A percentile compares a stretch with the other conserved stretches of the same genome.
These are phyloP conservation scores for Sanghuangporus weigelae DNA, from an alignment of 1,284 basidiomycete species.

Conservation along the genomic window DNA sequence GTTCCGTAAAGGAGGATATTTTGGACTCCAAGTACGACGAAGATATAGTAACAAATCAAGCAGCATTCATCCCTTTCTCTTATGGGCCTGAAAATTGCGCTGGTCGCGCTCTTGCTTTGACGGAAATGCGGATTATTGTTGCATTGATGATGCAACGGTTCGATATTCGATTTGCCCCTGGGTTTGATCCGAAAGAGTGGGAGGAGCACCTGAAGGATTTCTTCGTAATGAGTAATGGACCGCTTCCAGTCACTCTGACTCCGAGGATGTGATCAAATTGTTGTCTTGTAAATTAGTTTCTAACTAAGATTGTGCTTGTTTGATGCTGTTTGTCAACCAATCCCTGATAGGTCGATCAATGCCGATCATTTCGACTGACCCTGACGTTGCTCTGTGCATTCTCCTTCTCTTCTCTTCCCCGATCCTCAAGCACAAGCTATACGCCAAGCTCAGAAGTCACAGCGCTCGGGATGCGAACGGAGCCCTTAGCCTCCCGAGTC, in stretches of 20 bases:
- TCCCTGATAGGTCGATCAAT: too few relatives aligned
- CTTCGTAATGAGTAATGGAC: slow-evolving; percentile 5
- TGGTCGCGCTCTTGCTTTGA: slow-evolving; percentile 29
- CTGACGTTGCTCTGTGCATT: too few relatives aligned
- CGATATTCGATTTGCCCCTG: slow-evolving; percentile 19
- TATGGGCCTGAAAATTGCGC: slow-evolving; percentile 31
- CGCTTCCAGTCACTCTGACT: slow-evolving; percentile 6
- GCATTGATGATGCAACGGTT: slow-evolving; percentile 27
- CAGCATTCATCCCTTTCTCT: slow-evolving; percentile 33
- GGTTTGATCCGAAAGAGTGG: slow-evolving; percentile 2
- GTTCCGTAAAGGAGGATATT: not conserved
- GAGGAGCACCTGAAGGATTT: not conserved
- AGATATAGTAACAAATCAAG: slow-evolving; percentile 28
- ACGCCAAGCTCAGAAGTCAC: too few relatives aligned
- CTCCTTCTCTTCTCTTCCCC: too few relatives aligned
- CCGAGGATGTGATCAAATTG: not conserved
- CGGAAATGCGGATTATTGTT: slow-evolving; percentile 29
- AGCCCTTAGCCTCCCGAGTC: too few relatives aligned
- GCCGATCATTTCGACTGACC: too few relatives aligned
- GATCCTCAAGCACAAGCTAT: too few relatives aligned
- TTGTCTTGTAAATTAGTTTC: not conserved
- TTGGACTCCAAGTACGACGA: not conserved
- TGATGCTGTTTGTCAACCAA: too few relatives aligned
- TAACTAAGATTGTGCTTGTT: not conserved
- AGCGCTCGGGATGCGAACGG: too few relatives aligned